Conservation (phyloP, 1,139 yeast genomes). For the Barnettozyma hawaiiensis region DNA sequence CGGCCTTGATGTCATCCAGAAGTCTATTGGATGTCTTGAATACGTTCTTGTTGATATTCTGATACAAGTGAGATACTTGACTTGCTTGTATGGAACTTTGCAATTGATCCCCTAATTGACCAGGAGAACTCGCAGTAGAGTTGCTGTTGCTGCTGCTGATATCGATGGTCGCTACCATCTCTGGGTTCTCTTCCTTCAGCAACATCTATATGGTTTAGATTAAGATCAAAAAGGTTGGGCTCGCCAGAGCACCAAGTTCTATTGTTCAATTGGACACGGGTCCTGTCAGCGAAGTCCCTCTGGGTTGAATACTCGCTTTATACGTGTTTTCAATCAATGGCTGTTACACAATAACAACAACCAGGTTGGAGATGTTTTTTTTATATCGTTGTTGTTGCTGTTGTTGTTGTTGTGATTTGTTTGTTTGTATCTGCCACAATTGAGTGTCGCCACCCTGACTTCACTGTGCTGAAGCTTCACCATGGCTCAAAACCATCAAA, state of each 20-base stretch:
- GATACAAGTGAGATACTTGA: conserved; percentile 1
- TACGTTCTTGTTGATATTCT: conserved; percentile 3
- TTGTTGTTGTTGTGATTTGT: no score
- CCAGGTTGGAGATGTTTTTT: neutral
- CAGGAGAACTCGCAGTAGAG: neutral
- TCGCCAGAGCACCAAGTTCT: neutral
- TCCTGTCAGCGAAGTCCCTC: neutral
- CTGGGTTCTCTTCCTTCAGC: neutral
- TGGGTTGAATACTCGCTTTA: neutral
- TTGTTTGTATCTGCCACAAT: no score
- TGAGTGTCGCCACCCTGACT: no score
- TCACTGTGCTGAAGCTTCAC: neutral
- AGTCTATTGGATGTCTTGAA: conserved; percentile 65
- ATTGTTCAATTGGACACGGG: neutral
- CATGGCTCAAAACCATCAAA: neutral
- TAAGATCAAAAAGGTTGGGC: no score
- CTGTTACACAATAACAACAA: neutral
- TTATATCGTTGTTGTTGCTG: neutral
- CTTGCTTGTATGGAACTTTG: neutral
- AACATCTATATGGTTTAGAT: neutral
- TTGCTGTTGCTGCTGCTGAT: neutral
- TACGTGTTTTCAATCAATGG: neutral
- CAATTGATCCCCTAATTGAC: neutral
- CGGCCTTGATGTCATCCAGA: conserved; percentile 51
- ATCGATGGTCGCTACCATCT: neutral